Percentiles rank a stretch among this genome's conserved stretches.
phyloP scores from a whole-genome alignment of 2,329 filamentous ascomycete genomes.

The Achaetomium macrosporum region DNA sequence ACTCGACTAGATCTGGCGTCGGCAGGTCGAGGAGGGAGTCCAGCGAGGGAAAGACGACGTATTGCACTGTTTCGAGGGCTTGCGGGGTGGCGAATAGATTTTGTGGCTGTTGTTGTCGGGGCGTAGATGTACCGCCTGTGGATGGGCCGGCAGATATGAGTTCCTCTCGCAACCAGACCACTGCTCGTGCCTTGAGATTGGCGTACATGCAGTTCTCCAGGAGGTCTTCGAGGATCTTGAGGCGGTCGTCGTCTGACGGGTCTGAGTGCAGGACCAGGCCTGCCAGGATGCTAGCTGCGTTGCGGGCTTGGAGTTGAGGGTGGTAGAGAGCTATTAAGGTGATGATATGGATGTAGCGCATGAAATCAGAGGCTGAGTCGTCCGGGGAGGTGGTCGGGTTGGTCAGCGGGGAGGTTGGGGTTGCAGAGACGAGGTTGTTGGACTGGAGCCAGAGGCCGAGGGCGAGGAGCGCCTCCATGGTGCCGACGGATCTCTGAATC shows the following conservation, averaged over 20 bases:
- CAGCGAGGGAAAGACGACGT: slow-evolving; percentile 54
- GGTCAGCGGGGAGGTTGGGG: slow-evolving; percentile 27
- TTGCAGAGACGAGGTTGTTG: slow-evolving; percentile 37
- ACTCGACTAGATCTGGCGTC: slow-evolving; percentile 41
- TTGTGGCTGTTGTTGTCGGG: slow-evolving; percentile 23
- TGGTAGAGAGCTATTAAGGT: slow-evolving; percentile 55
- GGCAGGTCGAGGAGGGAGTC: slow-evolving; percentile 40
- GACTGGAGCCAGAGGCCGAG: slow-evolving; percentile 56
- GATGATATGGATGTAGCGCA: slow-evolving; percentile 55
- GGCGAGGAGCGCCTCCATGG: slow-evolving; percentile 53
- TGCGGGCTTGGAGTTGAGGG: slow-evolving; percentile 47
- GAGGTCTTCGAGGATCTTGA: slow-evolving; percentile 59
- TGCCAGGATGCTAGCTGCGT: slow-evolving; percentile 49
- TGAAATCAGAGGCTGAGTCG: slow-evolving; percentile 40
- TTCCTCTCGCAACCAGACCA: slow-evolving; percentile 60
- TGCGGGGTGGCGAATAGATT: slow-evolving; percentile 46
- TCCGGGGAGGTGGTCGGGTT: slow-evolving; percentile 24
- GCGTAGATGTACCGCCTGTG: neutral
- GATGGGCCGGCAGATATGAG: slow-evolving; percentile 41
- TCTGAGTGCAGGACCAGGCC: slow-evolving; percentile 52
- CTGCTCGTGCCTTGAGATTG: slow-evolving; percentile 55
- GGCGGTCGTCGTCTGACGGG: slow-evolving; percentile 51
- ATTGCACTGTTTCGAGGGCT: slow-evolving; percentile 55
- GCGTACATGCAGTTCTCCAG: slow-evolving; percentile 61
- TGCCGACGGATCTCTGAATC: slow-evolving; percentile 47